Percentiles rank a stretch among this genome's conserved stretches.
phyloP scores from a whole-genome alignment of 176 grass and related monocot species.

The Neostapfia colusana region DNA sequence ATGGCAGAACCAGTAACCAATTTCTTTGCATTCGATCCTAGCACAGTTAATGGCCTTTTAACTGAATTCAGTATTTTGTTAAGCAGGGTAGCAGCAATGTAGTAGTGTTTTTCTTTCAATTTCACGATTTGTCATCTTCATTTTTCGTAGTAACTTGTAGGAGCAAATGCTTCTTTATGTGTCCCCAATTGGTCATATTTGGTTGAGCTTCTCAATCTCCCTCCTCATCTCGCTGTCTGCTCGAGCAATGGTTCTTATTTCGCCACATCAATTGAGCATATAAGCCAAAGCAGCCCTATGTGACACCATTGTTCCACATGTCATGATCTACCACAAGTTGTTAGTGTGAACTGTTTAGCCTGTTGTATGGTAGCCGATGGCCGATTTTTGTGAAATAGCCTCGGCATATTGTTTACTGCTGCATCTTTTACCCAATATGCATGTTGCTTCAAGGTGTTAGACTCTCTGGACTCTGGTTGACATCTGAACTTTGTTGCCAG shows the following conservation, averaged over 20 bases:
- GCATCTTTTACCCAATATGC: not conserved
- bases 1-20: not conserved
- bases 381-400: not conserved
- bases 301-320: slow-evolving; percentile 3
- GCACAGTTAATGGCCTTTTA: not conserved
- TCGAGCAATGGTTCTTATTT: slow-evolving; percentile 5
- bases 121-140: not conserved
- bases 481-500: slow-evolving; percentile 1
- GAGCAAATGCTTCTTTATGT: slow-evolving; percentile 12
- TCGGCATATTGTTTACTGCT: not conserved
- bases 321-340: slow-evolving; percentile 21
- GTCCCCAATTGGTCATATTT: not conserved
- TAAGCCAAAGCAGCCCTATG: not conserved
- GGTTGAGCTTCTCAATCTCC: slow-evolving; percentile 15
- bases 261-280: slow-evolving; percentile 20
- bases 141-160: slow-evolving; percentile 13
- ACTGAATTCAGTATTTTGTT: too few species aligned
- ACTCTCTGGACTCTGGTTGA: slow-evolving; percentile 23
- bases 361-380: not conserved
- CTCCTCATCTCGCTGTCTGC: slow-evolving; percentile 25
- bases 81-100: too few species aligned
- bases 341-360: not conserved
- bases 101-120: slow-evolving; percentile 5
- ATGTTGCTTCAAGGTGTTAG: slow-evolving; percentile 1
- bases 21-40: not conserved